Evolutionary conservation across 2,329 filamentous ascomycete species (phyloP).

Genomic region (Fusarium sp.): DNA sequence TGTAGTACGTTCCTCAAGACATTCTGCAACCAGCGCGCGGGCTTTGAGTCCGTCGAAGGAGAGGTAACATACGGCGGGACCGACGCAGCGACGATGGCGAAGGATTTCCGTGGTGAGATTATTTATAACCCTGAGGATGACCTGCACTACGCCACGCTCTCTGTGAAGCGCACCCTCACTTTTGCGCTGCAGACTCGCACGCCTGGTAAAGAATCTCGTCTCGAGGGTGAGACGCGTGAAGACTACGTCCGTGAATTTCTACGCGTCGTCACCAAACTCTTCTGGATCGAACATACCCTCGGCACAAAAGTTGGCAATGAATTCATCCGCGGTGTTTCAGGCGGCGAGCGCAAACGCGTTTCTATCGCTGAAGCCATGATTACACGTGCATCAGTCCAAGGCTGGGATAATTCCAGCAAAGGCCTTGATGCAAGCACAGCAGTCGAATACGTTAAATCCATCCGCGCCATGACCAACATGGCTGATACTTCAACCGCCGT

Average conservation of each 20-base stretch:
- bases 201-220: constrained; percentile 58
- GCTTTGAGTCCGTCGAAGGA: constrained; percentile 71
- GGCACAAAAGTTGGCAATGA: constrained; percentile 77
- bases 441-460: constrained; percentile 73
- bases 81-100: constrained; percentile 56
- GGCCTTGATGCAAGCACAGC: constrained; percentile 78
- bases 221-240: constrained; percentile 67
- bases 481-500: constrained; percentile 76
- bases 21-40: constrained; percentile 74
- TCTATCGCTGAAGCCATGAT: constrained; percentile 76
- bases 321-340: constrained; percentile 69
- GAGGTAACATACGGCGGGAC: constrained; percentile 70
- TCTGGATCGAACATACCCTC: constrained; percentile 76
- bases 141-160: constrained; percentile 74
- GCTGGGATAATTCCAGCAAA: constrained; percentile 79
- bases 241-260: constrained; percentile 64
- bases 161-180: constrained; percentile 70
- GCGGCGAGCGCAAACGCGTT: constrained; percentile 77
- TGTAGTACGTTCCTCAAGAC: constrained; percentile 78
- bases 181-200: constrained; percentile 74
- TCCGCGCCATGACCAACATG: constrained; percentile 73
- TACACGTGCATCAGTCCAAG: constrained; percentile 68
- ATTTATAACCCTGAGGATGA: constrained; percentile 76
- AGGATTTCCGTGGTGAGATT: constrained; percentile 67
- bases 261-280: constrained; percentile 72